These are phyloP conservation scores for Chaetomiaceae sp. DNA, from an alignment of 2,329 filamentous ascomycete species.

Conservation along the genomic window DNA sequence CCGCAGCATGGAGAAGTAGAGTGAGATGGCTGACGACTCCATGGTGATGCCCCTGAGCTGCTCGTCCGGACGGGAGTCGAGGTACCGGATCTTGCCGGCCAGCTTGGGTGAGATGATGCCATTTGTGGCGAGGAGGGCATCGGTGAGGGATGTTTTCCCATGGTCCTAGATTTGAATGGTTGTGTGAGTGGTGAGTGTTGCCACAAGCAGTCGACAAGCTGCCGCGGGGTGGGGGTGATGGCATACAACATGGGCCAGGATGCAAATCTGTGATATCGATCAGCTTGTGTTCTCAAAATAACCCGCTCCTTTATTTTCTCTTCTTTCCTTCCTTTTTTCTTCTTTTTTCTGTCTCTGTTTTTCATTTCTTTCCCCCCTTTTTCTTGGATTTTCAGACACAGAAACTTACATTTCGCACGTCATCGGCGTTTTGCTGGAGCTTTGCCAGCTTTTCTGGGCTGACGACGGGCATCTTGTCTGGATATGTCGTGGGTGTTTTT, in stretches of 20 bases:
- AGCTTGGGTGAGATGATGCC: constrained; percentile 98
- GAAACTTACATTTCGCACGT: constrained; percentile 79
- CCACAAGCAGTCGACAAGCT: no score
- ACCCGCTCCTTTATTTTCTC: no score
- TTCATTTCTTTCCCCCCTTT: not conserved
- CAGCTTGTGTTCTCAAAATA: constrained; percentile 22
- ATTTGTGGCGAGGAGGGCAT: constrained; percentile 95
- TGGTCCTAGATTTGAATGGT: constrained; percentile 62
- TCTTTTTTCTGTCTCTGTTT: not conserved
- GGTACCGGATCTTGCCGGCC: constrained; percentile 94
- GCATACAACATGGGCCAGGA: constrained; percentile 74
- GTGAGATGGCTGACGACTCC: constrained; percentile 96
- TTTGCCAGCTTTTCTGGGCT: constrained; percentile 83
- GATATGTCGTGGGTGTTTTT: constrained; percentile 16
- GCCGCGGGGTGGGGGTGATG: not conserved
- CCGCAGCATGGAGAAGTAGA: constrained; percentile 89
- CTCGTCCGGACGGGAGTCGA: constrained; percentile 94
- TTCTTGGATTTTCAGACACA: constrained; percentile 10
- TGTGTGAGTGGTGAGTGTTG: constrained; percentile 1
- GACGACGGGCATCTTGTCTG: constrained; percentile 76
- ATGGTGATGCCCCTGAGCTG: constrained; percentile 98
- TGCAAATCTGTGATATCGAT: constrained; percentile 64
- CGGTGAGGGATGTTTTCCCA: constrained; percentile 95
- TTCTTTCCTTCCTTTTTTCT: not conserved
- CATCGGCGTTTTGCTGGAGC: constrained; percentile 80